Percentiles rank a stretch among this genome's conserved stretches.
These are phyloP conservation scores for Seminavis robusta DNA, from an alignment of 108 stramenopile species.

Conservation along the genomic window DNA sequence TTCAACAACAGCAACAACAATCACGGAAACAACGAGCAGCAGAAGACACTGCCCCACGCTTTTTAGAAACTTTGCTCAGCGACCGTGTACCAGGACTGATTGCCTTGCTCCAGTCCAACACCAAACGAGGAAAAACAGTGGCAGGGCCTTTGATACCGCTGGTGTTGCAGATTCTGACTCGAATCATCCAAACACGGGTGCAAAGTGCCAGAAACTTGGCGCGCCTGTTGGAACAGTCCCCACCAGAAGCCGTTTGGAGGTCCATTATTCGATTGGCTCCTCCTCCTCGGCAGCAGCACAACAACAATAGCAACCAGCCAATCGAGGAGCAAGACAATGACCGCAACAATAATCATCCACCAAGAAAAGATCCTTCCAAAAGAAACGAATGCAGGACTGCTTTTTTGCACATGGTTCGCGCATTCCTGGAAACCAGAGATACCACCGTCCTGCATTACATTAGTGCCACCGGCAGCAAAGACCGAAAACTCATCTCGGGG, in stretches of 20 bases:
- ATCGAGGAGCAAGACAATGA: too few relatives aligned
- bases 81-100: slow-evolving; percentile 47
- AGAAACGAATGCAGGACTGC: not conserved
- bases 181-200: slow-evolving; percentile 17
- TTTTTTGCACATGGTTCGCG: slow-evolving; percentile 13
- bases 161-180: slow-evolving; percentile 20
- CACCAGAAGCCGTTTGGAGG: slow-evolving; percentile 29
- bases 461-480: slow-evolving; percentile 28
- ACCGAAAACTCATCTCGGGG: slow-evolving; percentile 47
- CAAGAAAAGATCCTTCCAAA: too few relatives aligned
- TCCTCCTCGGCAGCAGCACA: too few relatives aligned
- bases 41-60: not conserved
- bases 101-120: slow-evolving; percentile 32
- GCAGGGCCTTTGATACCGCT: slow-evolving; percentile 14
- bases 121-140: slow-evolving; percentile 26
- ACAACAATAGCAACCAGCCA: too few relatives aligned
- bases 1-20: slow-evolving; percentile 2
- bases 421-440: slow-evolving; percentile 29
- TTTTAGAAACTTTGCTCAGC: slow-evolving; percentile 52
- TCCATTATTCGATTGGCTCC: slow-evolving; percentile 7
- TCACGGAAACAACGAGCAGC: not conserved
- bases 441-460: slow-evolving; percentile 29
- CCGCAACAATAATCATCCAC: too few relatives aligned
- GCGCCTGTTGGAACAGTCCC: slow-evolving; percentile 27
- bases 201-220: slow-evolving; percentile 50